Conservation (phyloP, 495 filamentous ascomycete species). For the Pseudevernia furfuracea region DNA sequence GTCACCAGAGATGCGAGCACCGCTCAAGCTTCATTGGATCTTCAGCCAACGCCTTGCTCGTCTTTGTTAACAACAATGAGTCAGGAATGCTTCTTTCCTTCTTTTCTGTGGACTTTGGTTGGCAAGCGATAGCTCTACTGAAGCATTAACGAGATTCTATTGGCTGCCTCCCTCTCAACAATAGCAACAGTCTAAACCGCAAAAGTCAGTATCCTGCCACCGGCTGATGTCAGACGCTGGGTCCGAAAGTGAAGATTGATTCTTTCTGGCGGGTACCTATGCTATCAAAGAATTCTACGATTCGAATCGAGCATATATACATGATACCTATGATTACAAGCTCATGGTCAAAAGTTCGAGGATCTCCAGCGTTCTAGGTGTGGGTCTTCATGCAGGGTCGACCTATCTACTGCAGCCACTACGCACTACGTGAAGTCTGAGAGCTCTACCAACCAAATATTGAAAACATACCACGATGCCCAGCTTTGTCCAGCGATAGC, state of each 20-base stretch:
- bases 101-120: not conserved
- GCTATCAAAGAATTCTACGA: not conserved
- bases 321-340: not conserved
- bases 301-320: not conserved
- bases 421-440: not conserved
- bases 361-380: constrained; percentile 6
- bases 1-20: not conserved
- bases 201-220: not conserved
- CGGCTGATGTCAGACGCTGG: constrained; percentile 6
- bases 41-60: not conserved
- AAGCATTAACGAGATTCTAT: not conserved
- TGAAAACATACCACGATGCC: not conserved
- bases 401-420: constrained; percentile 1
- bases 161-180: not conserved
- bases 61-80: constrained; percentile 3
- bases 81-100: not conserved
- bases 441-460: not conserved
- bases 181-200: not conserved
- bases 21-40: not conserved
- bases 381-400: constrained; percentile 10
- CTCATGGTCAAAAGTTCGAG: not conserved
- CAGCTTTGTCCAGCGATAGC: not conserved
- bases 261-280: not conserved
- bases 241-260: not conserved
- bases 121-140: not conserved